These are phyloP conservation scores for Galeopsis tetrahit DNA, from an alignment of 257 asterid species.

Conservation along the genomic window DNA sequence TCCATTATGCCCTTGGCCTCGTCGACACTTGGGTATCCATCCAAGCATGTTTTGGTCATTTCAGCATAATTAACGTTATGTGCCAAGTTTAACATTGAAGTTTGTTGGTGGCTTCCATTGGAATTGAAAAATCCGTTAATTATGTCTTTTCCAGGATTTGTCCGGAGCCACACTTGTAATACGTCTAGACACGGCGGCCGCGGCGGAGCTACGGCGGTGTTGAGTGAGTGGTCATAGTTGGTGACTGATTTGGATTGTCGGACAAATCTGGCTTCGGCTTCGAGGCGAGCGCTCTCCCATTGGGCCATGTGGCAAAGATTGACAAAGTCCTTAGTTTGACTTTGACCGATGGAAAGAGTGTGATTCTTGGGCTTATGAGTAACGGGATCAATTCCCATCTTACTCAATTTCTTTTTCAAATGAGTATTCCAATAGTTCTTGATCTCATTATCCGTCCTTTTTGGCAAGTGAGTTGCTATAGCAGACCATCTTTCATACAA, in stretches of 20 bases:
- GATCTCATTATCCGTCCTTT: slow-evolving; percentile 46
- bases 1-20: slow-evolving; percentile 22
- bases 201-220: slow-evolving; percentile 19
- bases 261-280: slow-evolving; percentile 42
- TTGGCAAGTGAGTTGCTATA: slow-evolving; percentile 41
- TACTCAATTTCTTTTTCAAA: slow-evolving; percentile 33
- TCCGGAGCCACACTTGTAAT: slow-evolving; percentile 40
- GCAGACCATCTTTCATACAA: slow-evolving; percentile 39
- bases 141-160: slow-evolving; percentile 24
- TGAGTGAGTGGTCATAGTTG: neutral
- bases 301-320: slow-evolving; percentile 46
- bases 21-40: neutral
- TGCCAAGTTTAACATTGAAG: neutral
- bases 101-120: neutral
- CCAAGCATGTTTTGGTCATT: neutral
- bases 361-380: slow-evolving; percentile 42
- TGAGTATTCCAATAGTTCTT: slow-evolving; percentile 49
- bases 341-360: slow-evolving; percentile 10
- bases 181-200: slow-evolving; percentile 41
- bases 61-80: neutral
- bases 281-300: slow-evolving; percentile 53
- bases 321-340: slow-evolving; percentile 16
- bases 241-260: slow-evolving; percentile 29
- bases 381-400: slow-evolving; percentile 48
- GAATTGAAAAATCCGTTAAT: slow-evolving; percentile 6